Conservation (phyloP, 1,284 basidiomycete genomes). For the Ceratobasidium sp. region DNA sequence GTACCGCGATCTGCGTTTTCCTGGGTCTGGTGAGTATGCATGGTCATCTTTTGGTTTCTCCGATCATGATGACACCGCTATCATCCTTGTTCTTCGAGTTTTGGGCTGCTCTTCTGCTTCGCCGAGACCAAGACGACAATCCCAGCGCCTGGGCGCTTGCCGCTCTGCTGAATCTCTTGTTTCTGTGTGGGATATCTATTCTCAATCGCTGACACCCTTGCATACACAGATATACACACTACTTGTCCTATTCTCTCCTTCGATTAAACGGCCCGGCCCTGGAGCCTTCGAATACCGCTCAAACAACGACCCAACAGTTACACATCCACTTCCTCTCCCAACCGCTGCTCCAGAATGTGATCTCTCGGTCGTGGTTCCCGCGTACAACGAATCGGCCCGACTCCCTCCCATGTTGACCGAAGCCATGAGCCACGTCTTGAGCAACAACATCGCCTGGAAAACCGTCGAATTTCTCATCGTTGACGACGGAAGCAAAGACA, state of each 20-base stretch:
- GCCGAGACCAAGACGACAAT: slow-evolving; percentile 73
- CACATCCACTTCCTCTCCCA: slow-evolving; percentile 62
- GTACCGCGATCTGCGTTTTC: slow-evolving; percentile 4
- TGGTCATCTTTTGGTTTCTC: not conserved
- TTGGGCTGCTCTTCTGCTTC: slow-evolving; percentile 54
- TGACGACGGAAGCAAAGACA: slow-evolving; percentile 87
- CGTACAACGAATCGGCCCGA: slow-evolving; percentile 85
- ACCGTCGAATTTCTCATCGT: slow-evolving; percentile 79
- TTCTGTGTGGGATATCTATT: slow-evolving; percentile 31
- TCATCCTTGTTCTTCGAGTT: slow-evolving; percentile 93
- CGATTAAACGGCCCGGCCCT: slow-evolving; percentile 61
- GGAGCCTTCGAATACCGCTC: slow-evolving; percentile 73
- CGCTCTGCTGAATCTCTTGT: slow-evolving; percentile 40
- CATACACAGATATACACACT: slow-evolving; percentile 63
- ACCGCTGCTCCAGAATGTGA: slow-evolving; percentile 62
- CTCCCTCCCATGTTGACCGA: slow-evolving; percentile 83
- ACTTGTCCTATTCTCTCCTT: slow-evolving; percentile 72
- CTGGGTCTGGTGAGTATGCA: slow-evolving; percentile 19
- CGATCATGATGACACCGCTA: slow-evolving; percentile 66
- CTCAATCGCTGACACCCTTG: slow-evolving; percentile 20
- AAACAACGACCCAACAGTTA: slow-evolving; percentile 57
- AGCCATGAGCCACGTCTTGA: slow-evolving; percentile 62
- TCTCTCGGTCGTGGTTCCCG: slow-evolving; percentile 85
- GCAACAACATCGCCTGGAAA: slow-evolving; percentile 50
- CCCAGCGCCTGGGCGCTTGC: slow-evolving; percentile 55